Evolutionary conservation across 1,284 basidiomycete species (phyloP).

Genomic region (Pseudomicrostroma phylloplanum): DNA sequence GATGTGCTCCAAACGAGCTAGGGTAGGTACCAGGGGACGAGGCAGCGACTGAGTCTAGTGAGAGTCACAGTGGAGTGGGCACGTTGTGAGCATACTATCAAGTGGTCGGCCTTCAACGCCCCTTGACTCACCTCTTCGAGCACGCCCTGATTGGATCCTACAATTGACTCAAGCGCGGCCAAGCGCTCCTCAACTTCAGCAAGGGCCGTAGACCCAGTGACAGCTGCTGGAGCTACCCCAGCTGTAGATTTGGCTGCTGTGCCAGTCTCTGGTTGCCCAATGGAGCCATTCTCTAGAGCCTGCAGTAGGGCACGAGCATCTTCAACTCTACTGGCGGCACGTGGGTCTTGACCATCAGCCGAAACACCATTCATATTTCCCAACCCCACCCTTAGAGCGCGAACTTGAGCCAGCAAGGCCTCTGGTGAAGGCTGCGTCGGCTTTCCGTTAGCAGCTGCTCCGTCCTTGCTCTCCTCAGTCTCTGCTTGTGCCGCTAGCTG

Average conservation of each 20-base stretch:
- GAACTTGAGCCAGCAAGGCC: constrained; percentile 37
- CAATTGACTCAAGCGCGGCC: constrained; percentile 22
- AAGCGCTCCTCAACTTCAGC: constrained; percentile 22
- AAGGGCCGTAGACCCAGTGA: constrained; percentile 10
- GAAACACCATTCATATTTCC: constrained; percentile 12
- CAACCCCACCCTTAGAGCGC: constrained; percentile 13
- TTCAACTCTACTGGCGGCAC: constrained; percentile 14
- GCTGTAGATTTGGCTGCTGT: constrained; percentile 18
- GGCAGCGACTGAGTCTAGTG: constrained; percentile 55
- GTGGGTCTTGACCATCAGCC: constrained; percentile 9
- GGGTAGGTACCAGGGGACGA: constrained; percentile 71
- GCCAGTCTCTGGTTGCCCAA: constrained; percentile 62
- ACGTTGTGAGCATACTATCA: background rate
- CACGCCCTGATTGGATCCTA: constrained; percentile 25
- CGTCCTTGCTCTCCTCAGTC: background rate
- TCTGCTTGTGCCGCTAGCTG: constrained; percentile 37
- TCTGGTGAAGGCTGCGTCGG: constrained; percentile 4
- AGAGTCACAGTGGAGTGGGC: background rate
- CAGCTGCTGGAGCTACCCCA: constrained; percentile 55
- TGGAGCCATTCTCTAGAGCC: constrained; percentile 42
- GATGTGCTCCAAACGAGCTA: constrained; percentile 76
- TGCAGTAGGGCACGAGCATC: background rate
- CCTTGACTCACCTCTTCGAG: constrained; percentile 23
- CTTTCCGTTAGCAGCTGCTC: constrained; percentile 22
- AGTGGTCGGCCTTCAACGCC: background rate